Conservation (phyloP, 805 yeast genomes). For the Kodamaea lidongshanica region DNA sequence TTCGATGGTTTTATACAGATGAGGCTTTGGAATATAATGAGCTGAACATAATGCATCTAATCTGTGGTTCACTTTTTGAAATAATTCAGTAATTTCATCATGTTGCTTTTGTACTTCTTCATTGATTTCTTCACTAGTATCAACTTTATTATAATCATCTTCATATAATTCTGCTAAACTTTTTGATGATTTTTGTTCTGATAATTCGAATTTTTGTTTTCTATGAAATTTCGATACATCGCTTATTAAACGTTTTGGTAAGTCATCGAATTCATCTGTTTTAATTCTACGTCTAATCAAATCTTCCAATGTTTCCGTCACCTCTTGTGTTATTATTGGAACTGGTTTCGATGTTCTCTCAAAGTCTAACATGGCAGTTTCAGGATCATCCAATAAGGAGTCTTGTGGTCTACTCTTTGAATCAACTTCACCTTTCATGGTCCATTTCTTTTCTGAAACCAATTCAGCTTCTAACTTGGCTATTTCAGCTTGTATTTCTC, state of each 20-base stretch:
- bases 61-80: slow-evolving; percentile 55
- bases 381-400: slow-evolving; percentile 66
- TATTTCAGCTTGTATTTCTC: slow-evolving; percentile 69
- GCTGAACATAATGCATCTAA: slow-evolving; percentile 91
- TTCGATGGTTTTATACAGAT: slow-evolving; percentile 63
- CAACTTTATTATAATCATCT: slow-evolving; percentile 61
- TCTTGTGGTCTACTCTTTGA: slow-evolving; percentile 79
- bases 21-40: slow-evolving; percentile 87
- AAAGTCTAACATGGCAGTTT: slow-evolving; percentile 59
- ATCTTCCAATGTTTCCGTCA: slow-evolving; percentile 83
- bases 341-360: slow-evolving; percentile 94
- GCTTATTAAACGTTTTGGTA: slow-evolving; percentile 64
- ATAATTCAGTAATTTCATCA: slow-evolving; percentile 66
- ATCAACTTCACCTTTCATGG: slow-evolving; percentile 86
- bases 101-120: slow-evolving; percentile 71
- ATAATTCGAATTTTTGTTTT: slow-evolving; percentile 53
- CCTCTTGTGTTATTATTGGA: slow-evolving; percentile 86
- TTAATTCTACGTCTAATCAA: slow-evolving; percentile 77
- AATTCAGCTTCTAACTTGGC: slow-evolving; percentile 76
- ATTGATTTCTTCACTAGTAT: slow-evolving; percentile 40
- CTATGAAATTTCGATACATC: slow-evolving; percentile 54
- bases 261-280: slow-evolving; percentile 73
- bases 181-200: slow-evolving; percentile 77
- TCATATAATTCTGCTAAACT: slow-evolving; percentile 91
- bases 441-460: slow-evolving; percentile 88